phyloP scores from a whole-genome alignment of 1,284 basidiomycete genomes.

The Irpex sp. region DNA sequence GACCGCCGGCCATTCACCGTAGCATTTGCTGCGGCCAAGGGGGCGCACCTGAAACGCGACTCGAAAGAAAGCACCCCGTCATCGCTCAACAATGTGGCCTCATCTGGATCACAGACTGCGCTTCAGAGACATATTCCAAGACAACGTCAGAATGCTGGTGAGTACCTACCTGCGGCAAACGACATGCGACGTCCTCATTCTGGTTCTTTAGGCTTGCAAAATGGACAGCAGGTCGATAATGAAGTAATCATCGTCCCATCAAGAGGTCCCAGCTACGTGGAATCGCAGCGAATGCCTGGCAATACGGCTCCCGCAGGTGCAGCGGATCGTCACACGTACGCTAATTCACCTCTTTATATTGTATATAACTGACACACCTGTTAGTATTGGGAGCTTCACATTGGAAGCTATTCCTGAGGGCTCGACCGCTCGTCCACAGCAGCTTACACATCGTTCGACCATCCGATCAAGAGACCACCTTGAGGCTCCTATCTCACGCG shows the following conservation, averaged over 20 bases:
- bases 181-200: not conserved
- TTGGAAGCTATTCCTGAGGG: not conserved
- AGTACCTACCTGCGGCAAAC: too few species aligned
- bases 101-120: not conserved
- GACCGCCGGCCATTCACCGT: conserved; percentile 78
- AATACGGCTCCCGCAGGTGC: conserved; percentile 6
- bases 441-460: not conserved
- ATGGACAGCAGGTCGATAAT: not conserved
- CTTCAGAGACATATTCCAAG: not conserved
- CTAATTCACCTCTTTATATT: not conserved
- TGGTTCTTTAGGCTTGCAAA: not conserved
- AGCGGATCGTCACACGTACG: conserved; percentile 1
- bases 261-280: conserved; percentile 1
- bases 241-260: not conserved
- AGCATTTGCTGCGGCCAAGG: conserved; percentile 66
- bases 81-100: conserved; percentile 2
- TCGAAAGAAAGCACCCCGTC: conserved; percentile 7
- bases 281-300: conserved; percentile 7
- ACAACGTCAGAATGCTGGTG: not conserved
- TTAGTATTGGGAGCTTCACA: not conserved
- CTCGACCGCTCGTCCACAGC: not conserved
- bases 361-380: not conserved
- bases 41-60: conserved; percentile 38
- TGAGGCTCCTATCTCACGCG: conserved; percentile 2
- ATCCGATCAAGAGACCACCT: not conserved